Evolutionary conservation across 257 asterid genomes (phyloP).

Genomic region (Eustoma russellianum): DNA sequence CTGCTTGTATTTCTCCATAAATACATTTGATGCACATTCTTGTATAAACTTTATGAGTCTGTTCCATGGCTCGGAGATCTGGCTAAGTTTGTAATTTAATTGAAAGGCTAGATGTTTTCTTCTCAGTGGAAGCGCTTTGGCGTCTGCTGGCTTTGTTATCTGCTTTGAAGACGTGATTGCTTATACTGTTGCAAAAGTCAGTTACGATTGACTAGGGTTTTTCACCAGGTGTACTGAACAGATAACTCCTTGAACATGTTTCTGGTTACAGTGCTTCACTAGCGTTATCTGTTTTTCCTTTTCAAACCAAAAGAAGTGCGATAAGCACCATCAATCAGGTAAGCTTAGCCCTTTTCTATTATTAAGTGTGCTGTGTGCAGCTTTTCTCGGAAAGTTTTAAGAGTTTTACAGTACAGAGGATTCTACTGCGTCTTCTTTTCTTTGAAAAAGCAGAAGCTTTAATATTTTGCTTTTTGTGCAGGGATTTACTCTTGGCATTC

Average conservation of each 20-base stretch:
- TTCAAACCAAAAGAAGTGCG: constrained; percentile 57
- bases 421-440: neutral
- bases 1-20: neutral
- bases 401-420: too few species aligned
- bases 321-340: constrained; percentile 90
- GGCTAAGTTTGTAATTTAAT: neutral
- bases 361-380: constrained; percentile 11
- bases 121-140: constrained; percentile 91
- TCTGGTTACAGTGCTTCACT: constrained; percentile 28
- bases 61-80: neutral
- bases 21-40: neutral
- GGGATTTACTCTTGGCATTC: constrained; percentile 74
- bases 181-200: constrained; percentile 58
- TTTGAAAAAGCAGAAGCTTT: neutral
- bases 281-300: constrained; percentile 18
- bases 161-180: constrained; percentile 79
- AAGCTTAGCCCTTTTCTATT: neutral
- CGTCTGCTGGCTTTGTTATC: constrained; percentile 72
- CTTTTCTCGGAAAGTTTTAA: neutral
- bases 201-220: constrained; percentile 9
- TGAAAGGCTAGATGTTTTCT: constrained; percentile 16
- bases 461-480: constrained; percentile 19
- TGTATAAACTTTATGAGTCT: neutral
- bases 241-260: constrained; percentile 36
- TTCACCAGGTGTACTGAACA: neutral